Evolutionary conservation across 345 rosid genomes (phyloP).

Genomic region (Aegle marmelos): DNA sequence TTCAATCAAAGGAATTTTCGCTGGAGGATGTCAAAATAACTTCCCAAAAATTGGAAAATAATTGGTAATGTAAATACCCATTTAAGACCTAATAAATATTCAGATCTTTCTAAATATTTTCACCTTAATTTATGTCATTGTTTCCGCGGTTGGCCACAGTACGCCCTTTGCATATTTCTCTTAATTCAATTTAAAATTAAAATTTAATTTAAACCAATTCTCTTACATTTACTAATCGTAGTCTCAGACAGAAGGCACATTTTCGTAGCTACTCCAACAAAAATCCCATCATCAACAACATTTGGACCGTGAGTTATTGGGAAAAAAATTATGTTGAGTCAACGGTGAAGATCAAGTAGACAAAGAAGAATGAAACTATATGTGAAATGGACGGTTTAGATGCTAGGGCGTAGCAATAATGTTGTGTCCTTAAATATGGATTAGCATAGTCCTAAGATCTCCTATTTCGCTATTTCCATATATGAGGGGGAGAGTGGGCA

Average conservation of each 20-base stretch:
- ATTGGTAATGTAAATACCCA: slow-evolving; percentile 7
- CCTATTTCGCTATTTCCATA: neutral
- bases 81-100: slow-evolving; percentile 20
- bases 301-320: neutral
- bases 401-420: neutral
- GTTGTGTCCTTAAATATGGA: neutral
- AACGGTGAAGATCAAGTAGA: neutral
- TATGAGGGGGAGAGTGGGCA: neutral
- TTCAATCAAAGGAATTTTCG: neutral
- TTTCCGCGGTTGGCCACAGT: neutral
- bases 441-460: neutral
- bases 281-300: neutral
- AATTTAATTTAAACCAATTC: neutral
- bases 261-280: neutral
- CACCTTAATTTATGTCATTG: slow-evolving; percentile 1
- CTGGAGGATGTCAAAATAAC: neutral
- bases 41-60: neutral
- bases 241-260: neutral
- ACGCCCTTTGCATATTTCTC: neutral
- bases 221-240: neutral
- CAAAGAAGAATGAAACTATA: neutral
- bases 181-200: neutral
- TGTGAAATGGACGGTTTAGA: neutral
- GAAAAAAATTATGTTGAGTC: neutral
- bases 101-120: slow-evolving; percentile 8